These are phyloP conservation scores for Neonectria sp. DNA, from an alignment of 2,329 filamentous ascomycete species.

Conservation along the genomic window DNA sequence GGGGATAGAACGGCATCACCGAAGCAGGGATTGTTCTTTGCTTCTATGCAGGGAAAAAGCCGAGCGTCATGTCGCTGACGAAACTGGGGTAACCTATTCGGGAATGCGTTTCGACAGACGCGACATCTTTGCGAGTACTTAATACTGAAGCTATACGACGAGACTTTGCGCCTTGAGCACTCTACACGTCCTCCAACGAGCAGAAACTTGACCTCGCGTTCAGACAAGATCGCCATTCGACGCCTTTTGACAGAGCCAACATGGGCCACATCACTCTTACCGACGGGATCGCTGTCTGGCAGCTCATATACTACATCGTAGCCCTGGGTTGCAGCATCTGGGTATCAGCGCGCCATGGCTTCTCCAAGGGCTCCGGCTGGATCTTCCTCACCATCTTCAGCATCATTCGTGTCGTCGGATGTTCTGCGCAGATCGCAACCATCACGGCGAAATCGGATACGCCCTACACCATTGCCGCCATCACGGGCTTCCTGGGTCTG, in stretches of 20 bases:
- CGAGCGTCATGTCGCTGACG: background rate
- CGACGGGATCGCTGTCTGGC: constrained; percentile 17
- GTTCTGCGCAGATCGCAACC: constrained; percentile 19
- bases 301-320: constrained; percentile 1
- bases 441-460: constrained; percentile 5
- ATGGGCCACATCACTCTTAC: constrained; percentile 17
- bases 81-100: background rate
- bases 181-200: background rate
- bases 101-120: constrained; percentile 15
- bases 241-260: background rate
- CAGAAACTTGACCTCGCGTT: background rate
- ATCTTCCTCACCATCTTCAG: constrained; percentile 23
- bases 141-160: background rate
- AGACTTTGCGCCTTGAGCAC: background rate
- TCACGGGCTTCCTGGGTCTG: constrained; percentile 11
- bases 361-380: constrained; percentile 19
- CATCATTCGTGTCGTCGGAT: constrained; percentile 13
- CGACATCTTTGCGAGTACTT: background rate
- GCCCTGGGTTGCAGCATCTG: constrained; percentile 5
- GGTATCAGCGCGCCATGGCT: constrained; percentile 18
- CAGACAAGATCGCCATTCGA: background rate
- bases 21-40: background rate
- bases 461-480: background rate
- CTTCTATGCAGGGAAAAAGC: background rate
- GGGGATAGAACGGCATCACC: background rate